A percentile compares a stretch with the other conserved stretches of the same genome.
These are phyloP conservation scores for Yarrowia yakushimensis DNA, from an alignment of 805 yeast genomes.

Conservation along the genomic window DNA sequence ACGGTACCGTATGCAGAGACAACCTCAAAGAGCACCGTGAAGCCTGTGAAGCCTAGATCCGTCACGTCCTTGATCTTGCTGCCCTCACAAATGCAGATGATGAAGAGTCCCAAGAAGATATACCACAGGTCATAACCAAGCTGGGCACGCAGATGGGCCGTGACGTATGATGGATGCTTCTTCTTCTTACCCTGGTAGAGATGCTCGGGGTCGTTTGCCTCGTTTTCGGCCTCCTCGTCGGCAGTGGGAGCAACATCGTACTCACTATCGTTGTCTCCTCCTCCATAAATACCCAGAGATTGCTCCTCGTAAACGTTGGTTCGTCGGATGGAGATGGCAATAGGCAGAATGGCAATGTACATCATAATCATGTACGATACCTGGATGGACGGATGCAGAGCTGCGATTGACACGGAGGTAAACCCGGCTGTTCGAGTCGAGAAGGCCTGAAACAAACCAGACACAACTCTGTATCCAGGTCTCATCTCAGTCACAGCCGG, in stretches of 20 bases:
- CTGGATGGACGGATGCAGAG: conserved; percentile 84
- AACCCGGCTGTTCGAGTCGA: conserved; percentile 95
- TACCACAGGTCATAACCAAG: conserved; percentile 95
- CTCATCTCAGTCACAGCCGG: conserved; percentile 51
- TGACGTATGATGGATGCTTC: conserved; percentile 61
- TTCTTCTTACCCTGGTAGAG: conserved; percentile 38
- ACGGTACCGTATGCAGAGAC: conserved; percentile 97
- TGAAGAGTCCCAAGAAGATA: conserved; percentile 76
- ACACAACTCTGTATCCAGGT: conserved; percentile 66
- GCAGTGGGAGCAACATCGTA: conserved; percentile 22
- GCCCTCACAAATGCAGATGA: conserved; percentile 85
- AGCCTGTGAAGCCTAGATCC: conserved; percentile 56
- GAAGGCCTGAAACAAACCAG: conserved; percentile 86
- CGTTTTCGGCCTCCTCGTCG: conserved; percentile 26
- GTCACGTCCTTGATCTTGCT: conserved; percentile 48
- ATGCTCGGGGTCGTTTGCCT: conserved; percentile 17
- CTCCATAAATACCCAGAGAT: conserved; percentile 73
- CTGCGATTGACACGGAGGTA: conserved; percentile 62
- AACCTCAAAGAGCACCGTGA: conserved; percentile 76
- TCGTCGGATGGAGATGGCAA: conserved; percentile 93
- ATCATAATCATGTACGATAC: conserved; percentile 94
- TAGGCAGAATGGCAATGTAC: conserved; percentile 94
- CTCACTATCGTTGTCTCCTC: conserved; percentile 34
- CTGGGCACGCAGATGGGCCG: conserved; percentile 86
- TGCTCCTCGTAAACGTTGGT: conserved; percentile 98